A percentile compares a stretch with the other conserved stretches of the same genome.
These are phyloP conservation scores for Ogataea kodamae DNA, from an alignment of 805 yeast species.

Conservation along the genomic window DNA sequence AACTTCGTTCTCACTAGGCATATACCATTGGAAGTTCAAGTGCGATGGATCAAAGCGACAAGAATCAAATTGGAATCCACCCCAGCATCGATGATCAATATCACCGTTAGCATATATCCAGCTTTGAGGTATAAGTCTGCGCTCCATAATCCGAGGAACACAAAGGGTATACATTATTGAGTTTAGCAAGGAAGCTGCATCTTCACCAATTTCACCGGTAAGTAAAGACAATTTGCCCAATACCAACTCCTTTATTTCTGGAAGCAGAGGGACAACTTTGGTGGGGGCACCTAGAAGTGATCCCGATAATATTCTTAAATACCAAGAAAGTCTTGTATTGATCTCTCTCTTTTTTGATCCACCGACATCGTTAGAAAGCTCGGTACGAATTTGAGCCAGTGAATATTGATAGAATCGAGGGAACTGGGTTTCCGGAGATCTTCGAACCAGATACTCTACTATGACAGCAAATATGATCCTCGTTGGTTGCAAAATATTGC, in stretches of 20 bases:
- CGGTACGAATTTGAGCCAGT: conserved; percentile 53
- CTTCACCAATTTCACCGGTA: conserved; percentile 61
- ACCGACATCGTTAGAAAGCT: conserved; percentile 84
- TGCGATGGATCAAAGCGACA: conserved; percentile 46
- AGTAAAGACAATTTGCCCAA: conserved; percentile 39
- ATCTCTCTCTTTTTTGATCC: conserved; percentile 61
- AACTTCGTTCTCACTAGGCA: conserved; percentile 56
- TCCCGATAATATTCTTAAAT: conserved; percentile 66
- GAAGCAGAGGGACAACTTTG: conserved; percentile 40
- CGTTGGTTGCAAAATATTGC: conserved; percentile 55
- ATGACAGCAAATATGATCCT: conserved; percentile 69
- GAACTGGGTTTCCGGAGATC: conserved; percentile 52
- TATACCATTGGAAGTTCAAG: conserved; percentile 68
- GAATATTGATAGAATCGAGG: conserved; percentile 43
- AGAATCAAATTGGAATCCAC: conserved; percentile 61
- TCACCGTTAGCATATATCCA: conserved; percentile 36
- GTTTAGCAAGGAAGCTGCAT: conserved; percentile 55
- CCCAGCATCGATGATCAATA: conserved; percentile 61
- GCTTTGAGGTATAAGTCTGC: conserved; percentile 48
- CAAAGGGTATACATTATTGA: conserved; percentile 63
- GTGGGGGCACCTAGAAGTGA: conserved; percentile 65
- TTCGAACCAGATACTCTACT: conserved; percentile 65
- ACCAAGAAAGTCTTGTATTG: conserved; percentile 74
- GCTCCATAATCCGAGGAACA: conserved; percentile 55
- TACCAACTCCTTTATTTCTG: conserved; percentile 47